Conservation (phyloP, 352 stramenopile genomes). For the Globisporangium cylindrosporum region DNA sequence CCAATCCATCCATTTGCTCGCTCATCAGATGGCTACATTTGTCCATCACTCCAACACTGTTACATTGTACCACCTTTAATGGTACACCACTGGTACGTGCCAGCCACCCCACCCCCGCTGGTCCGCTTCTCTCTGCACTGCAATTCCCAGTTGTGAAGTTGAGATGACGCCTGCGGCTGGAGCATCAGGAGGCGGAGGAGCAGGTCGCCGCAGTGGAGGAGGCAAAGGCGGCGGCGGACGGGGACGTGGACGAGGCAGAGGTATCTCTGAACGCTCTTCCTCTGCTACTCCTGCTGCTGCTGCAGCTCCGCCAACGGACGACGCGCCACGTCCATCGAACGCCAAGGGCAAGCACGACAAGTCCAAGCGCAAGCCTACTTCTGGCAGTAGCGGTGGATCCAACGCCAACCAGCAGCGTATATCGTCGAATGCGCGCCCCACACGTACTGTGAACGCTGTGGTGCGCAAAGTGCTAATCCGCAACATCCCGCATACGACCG, state of each 20-base stretch:
- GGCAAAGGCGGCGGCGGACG: conserved; percentile 11
- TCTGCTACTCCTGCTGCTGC: not conserved
- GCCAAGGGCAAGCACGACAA: conserved; percentile 16
- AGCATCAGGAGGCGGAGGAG: not conserved
- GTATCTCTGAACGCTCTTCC: not conserved
- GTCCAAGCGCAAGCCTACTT: conserved; percentile 21
- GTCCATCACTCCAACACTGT: not conserved
- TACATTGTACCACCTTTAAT: not conserved
- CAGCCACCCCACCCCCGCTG: not conserved
- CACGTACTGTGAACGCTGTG: conserved; percentile 29
- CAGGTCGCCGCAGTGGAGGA: not conserved
- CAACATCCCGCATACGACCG: conserved; percentile 52
- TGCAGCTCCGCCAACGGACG: not conserved
- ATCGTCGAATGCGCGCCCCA: conserved; percentile 22
- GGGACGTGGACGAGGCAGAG: conserved; percentile 6
- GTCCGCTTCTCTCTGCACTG: not conserved
- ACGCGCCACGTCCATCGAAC: not conserved
- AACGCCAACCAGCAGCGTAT: conserved; percentile 6
- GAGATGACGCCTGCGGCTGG: not conserved
- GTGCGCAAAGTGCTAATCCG: conserved; percentile 69
- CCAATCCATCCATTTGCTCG: not conserved
- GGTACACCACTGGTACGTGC: not conserved
- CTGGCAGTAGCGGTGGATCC: conserved; percentile 12
- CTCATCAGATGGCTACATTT: conserved; percentile 5
- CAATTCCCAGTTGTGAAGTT: conserved; percentile 1